Evolutionary conservation across 257 asterid species (phyloP).

Genomic region (Solanum clarkiae): DNA sequence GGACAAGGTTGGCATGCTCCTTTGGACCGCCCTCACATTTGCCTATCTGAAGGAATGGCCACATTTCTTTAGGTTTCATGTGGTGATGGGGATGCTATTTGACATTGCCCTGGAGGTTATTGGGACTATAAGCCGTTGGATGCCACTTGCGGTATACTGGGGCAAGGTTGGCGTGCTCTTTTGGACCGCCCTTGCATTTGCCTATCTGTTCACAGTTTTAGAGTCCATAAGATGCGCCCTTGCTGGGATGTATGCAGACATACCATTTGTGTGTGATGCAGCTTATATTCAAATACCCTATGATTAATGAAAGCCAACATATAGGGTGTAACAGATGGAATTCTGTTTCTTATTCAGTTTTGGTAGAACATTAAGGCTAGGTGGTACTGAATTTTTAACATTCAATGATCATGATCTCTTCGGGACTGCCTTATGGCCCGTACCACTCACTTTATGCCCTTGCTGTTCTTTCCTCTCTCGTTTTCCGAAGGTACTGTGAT

Average conservation of each 20-base stretch:
- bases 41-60: slow-evolving; percentile 21
- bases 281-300: slow-evolving; percentile 89
- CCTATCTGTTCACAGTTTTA: slow-evolving; percentile 65
- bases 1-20: slow-evolving; percentile 90
- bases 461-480: background rate
- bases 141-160: slow-evolving; percentile 70
- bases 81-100: slow-evolving; percentile 84
- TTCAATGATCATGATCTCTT: background rate
- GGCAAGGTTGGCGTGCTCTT: slow-evolving; percentile 87
- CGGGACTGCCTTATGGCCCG: background rate
- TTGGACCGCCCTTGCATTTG: slow-evolving; percentile 67
- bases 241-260: slow-evolving; percentile 79
- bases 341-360: background rate
- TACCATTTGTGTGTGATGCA: slow-evolving; percentile 86
- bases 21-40: slow-evolving; percentile 63
- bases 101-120: slow-evolving; percentile 80
- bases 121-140: slow-evolving; percentile 80
- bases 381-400: background rate
- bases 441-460: background rate
- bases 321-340: background rate
- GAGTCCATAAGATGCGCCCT: slow-evolving; percentile 76
- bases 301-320: slow-evolving; percentile 23
- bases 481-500: background rate
- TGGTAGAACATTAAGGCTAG: background rate
- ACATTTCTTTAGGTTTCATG: slow-evolving; percentile 63